phyloP scores from a whole-genome alignment of 768 basidiomycete genomes.

The Infundibulicybe gibba region DNA sequence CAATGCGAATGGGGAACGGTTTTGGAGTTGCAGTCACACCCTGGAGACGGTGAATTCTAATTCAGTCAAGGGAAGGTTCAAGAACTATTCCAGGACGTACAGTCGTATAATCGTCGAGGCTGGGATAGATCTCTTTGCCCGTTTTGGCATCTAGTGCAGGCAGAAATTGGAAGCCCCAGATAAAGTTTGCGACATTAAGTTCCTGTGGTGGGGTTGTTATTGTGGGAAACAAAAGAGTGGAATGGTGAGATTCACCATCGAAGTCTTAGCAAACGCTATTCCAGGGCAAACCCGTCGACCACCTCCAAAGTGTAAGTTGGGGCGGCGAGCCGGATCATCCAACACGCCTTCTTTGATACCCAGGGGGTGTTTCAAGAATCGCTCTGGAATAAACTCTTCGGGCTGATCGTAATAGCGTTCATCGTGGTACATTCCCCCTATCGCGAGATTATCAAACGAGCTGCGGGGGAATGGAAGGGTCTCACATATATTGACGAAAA shows the following conservation, averaged over 20 bases:
- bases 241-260: constrained; percentile 5
- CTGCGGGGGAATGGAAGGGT: not conserved
- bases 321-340: constrained; percentile 13
- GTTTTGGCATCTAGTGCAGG: constrained; percentile 8
- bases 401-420: constrained; percentile 17
- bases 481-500: constrained; percentile 22
- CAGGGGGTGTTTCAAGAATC: constrained; percentile 14
- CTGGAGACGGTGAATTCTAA: not conserved
- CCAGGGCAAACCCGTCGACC: constrained; percentile 19
- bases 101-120: constrained; percentile 4
- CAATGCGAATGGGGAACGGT: constrained; percentile 6
- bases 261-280: constrained; percentile 15
- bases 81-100: not conserved
- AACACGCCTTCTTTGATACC: constrained; percentile 12
- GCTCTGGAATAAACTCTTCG: constrained; percentile 17
- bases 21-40: constrained; percentile 9
- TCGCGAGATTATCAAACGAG: not conserved
- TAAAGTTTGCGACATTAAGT: constrained; percentile 12
- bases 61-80: not conserved
- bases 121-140: constrained; percentile 7
- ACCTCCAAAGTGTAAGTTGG: constrained; percentile 14
- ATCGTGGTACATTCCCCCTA: constrained; percentile 21
- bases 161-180: constrained; percentile 20
- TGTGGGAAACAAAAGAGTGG: not conserved
- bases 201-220: not conserved